Conservation (phyloP, 108 stramenopile species). For the Skeletonema potamos region DNA sequence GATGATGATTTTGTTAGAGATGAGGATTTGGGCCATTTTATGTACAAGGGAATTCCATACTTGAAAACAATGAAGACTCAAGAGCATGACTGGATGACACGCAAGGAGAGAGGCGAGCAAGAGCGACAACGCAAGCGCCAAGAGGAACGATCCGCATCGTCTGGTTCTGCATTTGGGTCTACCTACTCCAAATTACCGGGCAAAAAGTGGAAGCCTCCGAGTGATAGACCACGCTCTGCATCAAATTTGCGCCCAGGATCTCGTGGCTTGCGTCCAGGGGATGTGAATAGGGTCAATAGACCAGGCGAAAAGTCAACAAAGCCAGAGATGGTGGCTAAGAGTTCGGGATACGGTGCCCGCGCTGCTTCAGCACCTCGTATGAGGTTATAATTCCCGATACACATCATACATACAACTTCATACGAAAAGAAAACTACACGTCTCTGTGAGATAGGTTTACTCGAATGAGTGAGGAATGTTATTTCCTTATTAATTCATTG, state of each 20-base stretch:
- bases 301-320: constrained; percentile 18
- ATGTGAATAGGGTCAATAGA: constrained; percentile 20
- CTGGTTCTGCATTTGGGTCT: constrained; percentile 29
- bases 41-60: constrained; percentile 69
- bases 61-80: constrained; percentile 65
- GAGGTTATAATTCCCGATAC: constrained; percentile 11
- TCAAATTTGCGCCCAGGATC: constrained; percentile 23
- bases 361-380: constrained; percentile 30
- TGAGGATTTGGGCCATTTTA: constrained; percentile 53
- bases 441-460: neutral
- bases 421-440: neutral
- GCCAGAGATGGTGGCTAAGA: neutral
- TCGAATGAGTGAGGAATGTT: neutral
- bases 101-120: constrained; percentile 73
- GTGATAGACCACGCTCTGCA: constrained; percentile 19
- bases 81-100: constrained; percentile 78
- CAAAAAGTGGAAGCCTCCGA: constrained; percentile 7
- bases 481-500: constrained; percentile 1
- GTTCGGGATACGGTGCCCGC: constrained; percentile 13
- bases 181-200: constrained; percentile 36
- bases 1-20: constrained; percentile 45
- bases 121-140: constrained; percentile 77
- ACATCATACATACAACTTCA: neutral
- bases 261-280: constrained; percentile 8
- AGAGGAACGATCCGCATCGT: constrained; percentile 44